These are phyloP conservation scores for Gnaphalium uliginosum DNA, from an alignment of 129 eudicot species.

Conservation along the genomic window DNA sequence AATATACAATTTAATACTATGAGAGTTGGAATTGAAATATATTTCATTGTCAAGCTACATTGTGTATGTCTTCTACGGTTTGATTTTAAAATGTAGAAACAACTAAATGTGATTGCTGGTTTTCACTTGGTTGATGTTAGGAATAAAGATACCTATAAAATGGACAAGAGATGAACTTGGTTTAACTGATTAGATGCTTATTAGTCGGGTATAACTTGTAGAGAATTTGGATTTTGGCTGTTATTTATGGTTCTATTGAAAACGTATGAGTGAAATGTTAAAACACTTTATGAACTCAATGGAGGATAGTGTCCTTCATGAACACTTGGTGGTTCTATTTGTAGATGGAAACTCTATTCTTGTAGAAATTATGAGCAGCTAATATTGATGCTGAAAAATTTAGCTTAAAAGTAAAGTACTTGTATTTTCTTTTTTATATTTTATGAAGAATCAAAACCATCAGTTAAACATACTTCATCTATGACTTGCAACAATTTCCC, in stretches of 20 bases:
- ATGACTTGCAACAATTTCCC: background rate
- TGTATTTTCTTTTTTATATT: too few species aligned
- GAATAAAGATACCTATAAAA: background rate
- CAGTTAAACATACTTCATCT: background rate
- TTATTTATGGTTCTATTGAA: background rate
- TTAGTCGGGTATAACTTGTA: background rate
- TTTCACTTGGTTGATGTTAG: background rate
- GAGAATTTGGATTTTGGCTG: background rate
- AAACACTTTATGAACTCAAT: background rate
- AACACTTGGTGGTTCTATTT: background rate
- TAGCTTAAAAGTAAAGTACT: background rate
- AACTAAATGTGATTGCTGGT: background rate
- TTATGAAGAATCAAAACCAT: background rate
- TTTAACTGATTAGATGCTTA: too few species aligned
- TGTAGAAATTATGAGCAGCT: background rate
- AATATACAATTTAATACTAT: background rate
- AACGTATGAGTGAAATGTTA: background rate
- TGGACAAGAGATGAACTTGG: background rate
- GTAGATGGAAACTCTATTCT: background rate
- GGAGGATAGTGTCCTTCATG: background rate
- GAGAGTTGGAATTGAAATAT: conserved; percentile 3
- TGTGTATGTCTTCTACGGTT: background rate
- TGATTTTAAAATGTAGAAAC: background rate
- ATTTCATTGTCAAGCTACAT: background rate
- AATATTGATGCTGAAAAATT: background rate